Base-by-base conservation (phyloP, 805 yeast species). In the Lipomyces orientalis region DNA sequence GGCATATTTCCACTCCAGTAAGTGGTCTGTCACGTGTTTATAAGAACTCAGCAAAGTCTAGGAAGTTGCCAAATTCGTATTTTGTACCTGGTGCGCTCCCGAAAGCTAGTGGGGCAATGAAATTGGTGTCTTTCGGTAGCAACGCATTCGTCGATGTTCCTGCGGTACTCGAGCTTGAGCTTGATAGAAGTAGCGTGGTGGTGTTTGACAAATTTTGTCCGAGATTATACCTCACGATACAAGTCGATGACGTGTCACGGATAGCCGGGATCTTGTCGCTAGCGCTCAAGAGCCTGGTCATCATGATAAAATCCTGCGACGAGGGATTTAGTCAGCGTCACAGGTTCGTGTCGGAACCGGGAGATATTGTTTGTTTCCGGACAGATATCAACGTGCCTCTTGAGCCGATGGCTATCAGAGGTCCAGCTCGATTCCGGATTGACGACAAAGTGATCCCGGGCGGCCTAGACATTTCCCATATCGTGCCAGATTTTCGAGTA, bases 11-110 rank as follows among this genome's bases (percentile, higher is more conserved):
- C 22, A 43, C 19, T n/a, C 49, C 49, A 14, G 22, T 5, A 43
- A 43, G 8, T 16, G n/a, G 2, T 10, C 16, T n/a, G 29, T 43
- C 49, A n/a, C 49, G 9, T 14, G 49, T 43, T n/a, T 43, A 43
- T 43, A 43, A n/a, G 5, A 14, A 43, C 22, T 39, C 61, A 10
- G 61, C 62, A 14, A 54, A 46, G 37, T 58, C 54, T 33, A 39
- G 39, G n/a, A 59, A 59, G 19, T 57, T 65, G 37, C 69, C 69
- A 25, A 63, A 65, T 9, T 62, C 69, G 16, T 65, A 65, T 31
- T 62, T 65, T 34, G 69, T 62, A 8, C 61, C 65, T 2, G 69
- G 69, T 5, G 60, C 69, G 37, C 51, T 65, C 35, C 59, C 60
- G 10, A 51, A 31, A 10, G 61, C 66, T 5, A 58, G 64, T 4